These are phyloP conservation scores for Populus hybrid DNA, from an alignment of 441 rosid genomes.

Conservation along the genomic window DNA sequence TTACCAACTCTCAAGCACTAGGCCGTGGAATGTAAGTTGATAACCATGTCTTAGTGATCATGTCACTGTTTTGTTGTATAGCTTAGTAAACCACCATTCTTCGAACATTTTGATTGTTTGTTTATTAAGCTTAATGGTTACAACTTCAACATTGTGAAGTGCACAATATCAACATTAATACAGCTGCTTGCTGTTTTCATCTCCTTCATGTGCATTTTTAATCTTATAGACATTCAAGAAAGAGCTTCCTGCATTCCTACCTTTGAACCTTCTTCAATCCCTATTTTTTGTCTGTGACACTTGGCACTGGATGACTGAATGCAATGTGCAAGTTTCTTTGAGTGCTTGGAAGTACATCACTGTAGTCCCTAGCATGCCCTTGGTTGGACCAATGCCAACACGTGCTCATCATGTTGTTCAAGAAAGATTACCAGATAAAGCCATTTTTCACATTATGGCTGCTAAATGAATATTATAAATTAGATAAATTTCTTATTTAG, in stretches of 20 bases:
- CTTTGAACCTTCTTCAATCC: neutral
- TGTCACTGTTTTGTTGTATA: neutral
- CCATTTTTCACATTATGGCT: neutral
- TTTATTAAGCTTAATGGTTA: neutral
- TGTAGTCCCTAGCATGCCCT: neutral
- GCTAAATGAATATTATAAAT: neutral
- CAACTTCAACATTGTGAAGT: neutral
- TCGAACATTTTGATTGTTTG: neutral
- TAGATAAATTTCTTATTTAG: neutral
- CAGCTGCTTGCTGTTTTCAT: neutral
- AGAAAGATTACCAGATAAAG: neutral
- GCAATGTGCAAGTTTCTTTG: neutral
- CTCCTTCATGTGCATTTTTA: neutral
- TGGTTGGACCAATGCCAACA: neutral
- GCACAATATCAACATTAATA: neutral
- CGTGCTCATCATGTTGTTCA: neutral
- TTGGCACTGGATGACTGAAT: neutral
- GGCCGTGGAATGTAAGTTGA: neutral
- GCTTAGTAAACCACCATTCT: too few species aligned
- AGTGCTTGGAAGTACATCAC: neutral
- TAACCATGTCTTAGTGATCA: neutral
- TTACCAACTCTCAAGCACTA: neutral
- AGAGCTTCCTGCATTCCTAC: neutral
- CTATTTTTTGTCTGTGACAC: neutral
- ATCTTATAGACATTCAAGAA: neutral